Evolutionary conservation across 164 flowering plant genomes (phyloP).

Genomic region (Liquidambar formosana): DNA sequence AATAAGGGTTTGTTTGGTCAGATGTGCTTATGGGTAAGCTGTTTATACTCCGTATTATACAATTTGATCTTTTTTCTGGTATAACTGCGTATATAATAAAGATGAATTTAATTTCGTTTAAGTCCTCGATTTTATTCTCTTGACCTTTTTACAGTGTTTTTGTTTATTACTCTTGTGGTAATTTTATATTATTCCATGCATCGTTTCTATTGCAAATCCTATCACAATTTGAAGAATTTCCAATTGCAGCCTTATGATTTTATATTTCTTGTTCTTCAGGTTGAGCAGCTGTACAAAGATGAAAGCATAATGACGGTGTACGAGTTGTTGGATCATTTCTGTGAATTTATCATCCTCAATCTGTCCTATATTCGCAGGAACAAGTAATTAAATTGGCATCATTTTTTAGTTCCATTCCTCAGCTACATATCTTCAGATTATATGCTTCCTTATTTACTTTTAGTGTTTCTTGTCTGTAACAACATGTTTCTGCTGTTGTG

Average conservation of each 20-base stretch:
- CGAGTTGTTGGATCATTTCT: slow-evolving; percentile 62
- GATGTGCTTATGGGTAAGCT: too few species aligned
- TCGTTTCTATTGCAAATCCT: neutral
- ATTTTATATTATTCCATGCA: neutral
- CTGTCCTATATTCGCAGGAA: slow-evolving; percentile 66
- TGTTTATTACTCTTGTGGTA: neutral
- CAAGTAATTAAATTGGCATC: slow-evolving; percentile 43
- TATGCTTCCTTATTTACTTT: neutral
- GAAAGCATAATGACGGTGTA: slow-evolving; percentile 48
- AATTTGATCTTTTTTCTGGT: too few species aligned
- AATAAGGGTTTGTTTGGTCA: too few species aligned
- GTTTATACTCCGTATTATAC: too few species aligned
- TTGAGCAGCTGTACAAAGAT: slow-evolving; percentile 63
- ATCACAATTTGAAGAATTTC: neutral
- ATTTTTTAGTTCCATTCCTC: too few species aligned
- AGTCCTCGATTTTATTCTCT: too few species aligned
- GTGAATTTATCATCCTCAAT: slow-evolving; percentile 57
- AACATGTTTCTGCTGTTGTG: neutral
- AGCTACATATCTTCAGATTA: neutral
- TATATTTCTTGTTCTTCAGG: slow-evolving; percentile 37
- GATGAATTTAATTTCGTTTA: too few species aligned
- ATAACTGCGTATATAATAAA: too few species aligned
- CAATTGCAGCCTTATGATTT: neutral
- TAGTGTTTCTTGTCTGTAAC: neutral
- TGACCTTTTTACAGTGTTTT: too few species aligned